These are phyloP conservation scores for Sedum album DNA, from an alignment of 164 flowering plant species.

Conservation along the genomic window DNA sequence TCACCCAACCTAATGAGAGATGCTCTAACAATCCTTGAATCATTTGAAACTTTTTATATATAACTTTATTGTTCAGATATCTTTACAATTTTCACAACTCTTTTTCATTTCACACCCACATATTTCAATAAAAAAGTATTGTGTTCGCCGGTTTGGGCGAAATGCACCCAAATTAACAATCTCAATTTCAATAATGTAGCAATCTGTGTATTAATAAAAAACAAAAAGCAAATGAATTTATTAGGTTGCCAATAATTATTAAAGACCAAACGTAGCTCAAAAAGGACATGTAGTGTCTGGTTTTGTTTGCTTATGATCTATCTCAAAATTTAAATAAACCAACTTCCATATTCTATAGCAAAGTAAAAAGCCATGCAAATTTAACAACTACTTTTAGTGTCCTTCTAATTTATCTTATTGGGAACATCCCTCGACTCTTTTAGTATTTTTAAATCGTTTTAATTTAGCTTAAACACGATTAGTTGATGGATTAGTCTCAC, in stretches of 20 bases:
- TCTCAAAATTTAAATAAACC: background rate
- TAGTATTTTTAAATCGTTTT: background rate
- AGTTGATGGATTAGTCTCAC: background rate
- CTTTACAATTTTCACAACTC: no score
- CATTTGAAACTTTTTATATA: no score
- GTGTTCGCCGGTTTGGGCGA: background rate
- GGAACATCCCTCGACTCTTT: background rate
- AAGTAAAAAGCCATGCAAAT: background rate
- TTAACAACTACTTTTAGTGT: background rate
- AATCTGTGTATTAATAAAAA: background rate
- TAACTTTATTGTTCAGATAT: no score
- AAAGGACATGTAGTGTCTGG: background rate
- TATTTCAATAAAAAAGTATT: background rate
- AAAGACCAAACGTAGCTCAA: background rate
- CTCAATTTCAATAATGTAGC: background rate
- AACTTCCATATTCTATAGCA: background rate
- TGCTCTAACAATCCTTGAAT: no score
- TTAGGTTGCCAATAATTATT: background rate
- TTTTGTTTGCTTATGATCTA: conserved; percentile 4
- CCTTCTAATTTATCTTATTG: background rate
- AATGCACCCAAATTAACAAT: background rate
- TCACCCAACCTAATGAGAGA: no score
- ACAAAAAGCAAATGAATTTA: background rate
- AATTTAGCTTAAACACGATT: background rate
- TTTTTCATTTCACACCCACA: background rate